Percentiles rank a stretch among this genome's conserved stretches.
These are phyloP conservation scores for Rhizoctonia solani DNA, from an alignment of 1,284 basidiomycete species.

Conservation along the genomic window DNA sequence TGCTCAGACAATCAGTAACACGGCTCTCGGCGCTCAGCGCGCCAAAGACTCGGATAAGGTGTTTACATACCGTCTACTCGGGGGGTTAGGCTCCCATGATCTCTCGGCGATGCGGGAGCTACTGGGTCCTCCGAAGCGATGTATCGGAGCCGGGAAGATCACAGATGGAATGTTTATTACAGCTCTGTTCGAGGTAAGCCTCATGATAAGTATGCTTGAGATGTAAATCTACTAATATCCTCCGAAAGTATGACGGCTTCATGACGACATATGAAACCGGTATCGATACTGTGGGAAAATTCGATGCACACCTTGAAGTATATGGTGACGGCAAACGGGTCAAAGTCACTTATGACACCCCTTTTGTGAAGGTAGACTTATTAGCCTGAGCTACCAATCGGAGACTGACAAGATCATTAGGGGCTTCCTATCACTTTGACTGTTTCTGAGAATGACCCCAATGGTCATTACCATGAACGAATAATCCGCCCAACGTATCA, in stretches of 20 bases:
- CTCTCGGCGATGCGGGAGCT: constrained; percentile 47
- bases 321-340: constrained; percentile 47
- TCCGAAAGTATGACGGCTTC: constrained; percentile 39
- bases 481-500: constrained; percentile 43
- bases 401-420: constrained; percentile 33
- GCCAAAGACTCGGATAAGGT: constrained; percentile 37
- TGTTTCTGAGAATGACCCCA: constrained; percentile 41
- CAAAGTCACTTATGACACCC: constrained; percentile 49
- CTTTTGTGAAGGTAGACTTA: constrained; percentile 36
- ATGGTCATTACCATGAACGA: constrained; percentile 40
- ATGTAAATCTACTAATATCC: neutral
- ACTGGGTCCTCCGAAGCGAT: constrained; percentile 45
- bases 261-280: constrained; percentile 43
- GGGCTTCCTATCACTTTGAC: constrained; percentile 44
- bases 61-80: constrained; percentile 42
- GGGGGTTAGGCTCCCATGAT: constrained; percentile 43
- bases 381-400: neutral
- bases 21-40: constrained; percentile 37
- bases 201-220: neutral
- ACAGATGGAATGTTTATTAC: constrained; percentile 37
- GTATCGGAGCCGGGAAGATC: constrained; percentile 2
- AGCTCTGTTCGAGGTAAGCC: constrained; percentile 46
- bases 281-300: constrained; percentile 48
- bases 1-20: constrained; percentile 17
- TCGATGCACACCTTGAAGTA: constrained; percentile 52